Base-by-base conservation (phyloP, 2,329 filamentous ascomycete genomes). In the Camptophora hylomeconis region DNA sequence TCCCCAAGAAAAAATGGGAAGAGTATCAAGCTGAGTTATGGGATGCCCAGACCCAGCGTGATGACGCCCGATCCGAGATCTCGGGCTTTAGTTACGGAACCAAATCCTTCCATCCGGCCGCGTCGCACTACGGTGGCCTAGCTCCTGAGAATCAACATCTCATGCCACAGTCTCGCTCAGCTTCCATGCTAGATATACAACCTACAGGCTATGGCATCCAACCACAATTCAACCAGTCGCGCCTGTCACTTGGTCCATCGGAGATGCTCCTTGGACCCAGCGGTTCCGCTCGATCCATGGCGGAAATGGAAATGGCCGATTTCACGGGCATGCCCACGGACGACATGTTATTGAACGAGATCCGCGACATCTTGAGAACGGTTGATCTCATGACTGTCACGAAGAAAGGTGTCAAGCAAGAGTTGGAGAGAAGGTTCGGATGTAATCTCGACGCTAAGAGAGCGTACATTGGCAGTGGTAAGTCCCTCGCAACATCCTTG, bases 1-100 rank as follows among this genome's bases (percentile, higher is more conserved):
- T 98, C 43, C 89, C 89, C 12, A 81, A 82, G 60, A 98, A 95
- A 75, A 89, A 81, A 67, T 98, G 89, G 89, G 89, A 98, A 55
- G 89, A 98, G 48, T 98, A 95, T 55, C 89, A 98, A 57, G 80
- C 80, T 39, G 89, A 95, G 65, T 74, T 98, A 24, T 98, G 87
- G 89, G 89, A 98, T 50, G 79, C 80, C 1, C 82, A 92, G 58
- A 92, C 80, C n/a, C 77, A 79, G 36, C 68, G 66, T 26, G 70
- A 75, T 46, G 89, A 98, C 50, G 63, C 75, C 14, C 76, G 70
- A 36, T 93, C 84, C 7, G 87, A 94, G 54, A 61, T 87, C 29
- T 94, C 84, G n/a, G 87, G 87, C 33, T 80, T 82, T 61, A 92
- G 81, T 31, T 98, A 95, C 51, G 87, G 75, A 31, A 98, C 89